Conservation (phyloP, 2,329 filamentous ascomycete genomes). For the Ceratocystis cubensis region DNA sequence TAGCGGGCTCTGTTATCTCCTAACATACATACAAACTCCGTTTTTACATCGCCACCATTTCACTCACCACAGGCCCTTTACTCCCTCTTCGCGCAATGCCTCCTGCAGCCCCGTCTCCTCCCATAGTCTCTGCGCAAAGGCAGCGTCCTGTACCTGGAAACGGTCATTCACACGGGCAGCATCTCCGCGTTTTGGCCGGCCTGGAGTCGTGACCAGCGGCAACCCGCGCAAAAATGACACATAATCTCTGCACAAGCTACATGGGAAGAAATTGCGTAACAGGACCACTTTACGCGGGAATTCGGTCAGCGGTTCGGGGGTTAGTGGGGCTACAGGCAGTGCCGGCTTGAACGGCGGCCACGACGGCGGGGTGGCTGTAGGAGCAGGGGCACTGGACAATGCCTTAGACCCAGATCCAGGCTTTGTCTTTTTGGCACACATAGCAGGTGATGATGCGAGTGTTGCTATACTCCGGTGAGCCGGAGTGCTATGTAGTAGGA, state of each 20-base stretch:
- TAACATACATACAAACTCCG: not conserved
- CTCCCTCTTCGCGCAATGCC: slow-evolving; percentile 35
- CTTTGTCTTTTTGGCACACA: slow-evolving; percentile 23
- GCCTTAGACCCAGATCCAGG: not conserved
- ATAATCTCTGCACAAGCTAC: slow-evolving; percentile 62
- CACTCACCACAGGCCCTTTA: slow-evolving; percentile 35
- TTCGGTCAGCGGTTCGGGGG: slow-evolving; percentile 39
- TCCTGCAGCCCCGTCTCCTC: slow-evolving; percentile 59
- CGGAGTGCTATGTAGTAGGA: not conserved
- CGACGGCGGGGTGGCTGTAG: slow-evolving; percentile 29
- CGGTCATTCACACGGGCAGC: slow-evolving; percentile 81
- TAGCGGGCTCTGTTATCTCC: too few relatives aligned
- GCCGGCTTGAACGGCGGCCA: slow-evolving; percentile 64
- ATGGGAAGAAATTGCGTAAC: slow-evolving; percentile 61
- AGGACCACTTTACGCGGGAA: slow-evolving; percentile 55
- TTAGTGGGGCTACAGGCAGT: slow-evolving; percentile 52
- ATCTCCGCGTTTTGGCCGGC: slow-evolving; percentile 64
- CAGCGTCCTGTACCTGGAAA: slow-evolving; percentile 65
- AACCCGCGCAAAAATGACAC: slow-evolving; percentile 57
- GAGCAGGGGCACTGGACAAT: slow-evolving; percentile 11
- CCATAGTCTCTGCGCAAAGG: slow-evolving; percentile 68
- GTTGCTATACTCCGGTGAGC: not conserved
- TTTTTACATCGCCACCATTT: not conserved
- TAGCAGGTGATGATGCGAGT: not conserved
- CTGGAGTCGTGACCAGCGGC: slow-evolving; percentile 64